Evolutionary conservation across 108 stramenopile genomes (phyloP).

Genomic region (Cyclotella atomus): DNA sequence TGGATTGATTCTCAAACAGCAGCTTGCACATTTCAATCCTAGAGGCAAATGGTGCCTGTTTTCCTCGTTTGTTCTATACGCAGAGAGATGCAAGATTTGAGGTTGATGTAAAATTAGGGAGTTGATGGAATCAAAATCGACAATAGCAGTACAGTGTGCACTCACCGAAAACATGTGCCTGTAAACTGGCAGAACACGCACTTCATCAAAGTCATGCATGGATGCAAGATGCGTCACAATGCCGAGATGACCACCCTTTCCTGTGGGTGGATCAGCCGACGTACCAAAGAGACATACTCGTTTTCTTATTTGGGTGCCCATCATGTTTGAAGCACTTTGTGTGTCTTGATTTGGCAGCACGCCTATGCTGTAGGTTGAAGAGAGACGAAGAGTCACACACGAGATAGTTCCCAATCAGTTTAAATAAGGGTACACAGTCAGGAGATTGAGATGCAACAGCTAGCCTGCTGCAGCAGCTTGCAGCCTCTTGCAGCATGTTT

Average conservation of each 20-base stretch:
- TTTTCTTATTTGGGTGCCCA: slow-evolving; percentile 6
- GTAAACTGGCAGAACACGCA: slow-evolving; percentile 83
- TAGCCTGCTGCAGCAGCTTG: too few species aligned
- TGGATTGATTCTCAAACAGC: slow-evolving; percentile 58
- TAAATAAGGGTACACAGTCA: too few species aligned
- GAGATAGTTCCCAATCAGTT: too few species aligned
- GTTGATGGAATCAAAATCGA: background rate
- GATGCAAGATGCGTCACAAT: slow-evolving; percentile 59
- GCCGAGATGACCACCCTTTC: slow-evolving; percentile 77
- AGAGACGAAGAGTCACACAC: too few species aligned
- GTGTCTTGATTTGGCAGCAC: background rate
- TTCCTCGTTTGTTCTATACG: slow-evolving; percentile 75
- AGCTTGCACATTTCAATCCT: slow-evolving; percentile 78
- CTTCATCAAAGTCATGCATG: slow-evolving; percentile 61
- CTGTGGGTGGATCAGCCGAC: slow-evolving; percentile 89
- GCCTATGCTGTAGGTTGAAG: too few species aligned
- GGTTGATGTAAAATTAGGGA: too few species aligned
- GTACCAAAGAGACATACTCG: slow-evolving; percentile 82
- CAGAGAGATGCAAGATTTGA: too few species aligned
- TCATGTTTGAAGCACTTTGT: background rate
- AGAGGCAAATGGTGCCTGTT: slow-evolving; percentile 62
- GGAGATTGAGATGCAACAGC: too few species aligned
- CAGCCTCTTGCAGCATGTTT: too few species aligned
- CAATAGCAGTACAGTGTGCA: background rate
- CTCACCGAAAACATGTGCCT: slow-evolving; percentile 73